These are phyloP conservation scores for Cymbopogon flexuosus DNA, from an alignment of 202 grass and related monocot genomes.

Conservation along the genomic window DNA sequence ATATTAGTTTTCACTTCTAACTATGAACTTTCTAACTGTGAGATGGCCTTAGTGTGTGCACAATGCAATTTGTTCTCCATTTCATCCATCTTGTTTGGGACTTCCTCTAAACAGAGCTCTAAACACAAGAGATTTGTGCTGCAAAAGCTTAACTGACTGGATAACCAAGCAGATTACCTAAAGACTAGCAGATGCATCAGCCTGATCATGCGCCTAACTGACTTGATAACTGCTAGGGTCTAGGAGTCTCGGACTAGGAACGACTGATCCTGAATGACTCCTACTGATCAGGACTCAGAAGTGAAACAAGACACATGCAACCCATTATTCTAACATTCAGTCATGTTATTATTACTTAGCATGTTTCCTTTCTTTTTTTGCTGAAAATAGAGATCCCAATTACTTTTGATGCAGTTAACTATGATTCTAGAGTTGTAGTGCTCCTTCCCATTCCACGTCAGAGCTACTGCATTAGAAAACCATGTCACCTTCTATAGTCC, in stretches of 20 bases:
- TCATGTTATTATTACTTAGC: not conserved
- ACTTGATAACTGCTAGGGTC: not conserved
- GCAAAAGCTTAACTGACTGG: not conserved
- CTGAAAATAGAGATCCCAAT: not conserved
- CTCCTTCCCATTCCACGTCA: not conserved
- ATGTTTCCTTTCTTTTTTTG: not conserved
- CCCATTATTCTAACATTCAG: not conserved
- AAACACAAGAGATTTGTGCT: not conserved
- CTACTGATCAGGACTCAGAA: not conserved
- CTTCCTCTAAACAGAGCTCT: not conserved
- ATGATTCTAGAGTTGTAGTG: not conserved
- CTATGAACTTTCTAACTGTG: not conserved
- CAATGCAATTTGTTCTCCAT: not conserved
- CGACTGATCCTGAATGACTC: not conserved
- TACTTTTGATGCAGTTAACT: not conserved
- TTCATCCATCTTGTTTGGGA: not conserved
- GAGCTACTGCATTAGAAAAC: no score
- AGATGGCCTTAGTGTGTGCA: not conserved
- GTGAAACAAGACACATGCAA: not conserved
- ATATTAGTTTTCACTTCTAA: not conserved
- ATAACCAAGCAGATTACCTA: not conserved
- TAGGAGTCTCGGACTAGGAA: not conserved
- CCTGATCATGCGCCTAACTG: not conserved
- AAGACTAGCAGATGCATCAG: not conserved
- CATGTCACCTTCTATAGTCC: not conserved